These are phyloP conservation scores for Lentinula boryana DNA, from an alignment of 768 basidiomycete genomes.

Conservation along the genomic window DNA sequence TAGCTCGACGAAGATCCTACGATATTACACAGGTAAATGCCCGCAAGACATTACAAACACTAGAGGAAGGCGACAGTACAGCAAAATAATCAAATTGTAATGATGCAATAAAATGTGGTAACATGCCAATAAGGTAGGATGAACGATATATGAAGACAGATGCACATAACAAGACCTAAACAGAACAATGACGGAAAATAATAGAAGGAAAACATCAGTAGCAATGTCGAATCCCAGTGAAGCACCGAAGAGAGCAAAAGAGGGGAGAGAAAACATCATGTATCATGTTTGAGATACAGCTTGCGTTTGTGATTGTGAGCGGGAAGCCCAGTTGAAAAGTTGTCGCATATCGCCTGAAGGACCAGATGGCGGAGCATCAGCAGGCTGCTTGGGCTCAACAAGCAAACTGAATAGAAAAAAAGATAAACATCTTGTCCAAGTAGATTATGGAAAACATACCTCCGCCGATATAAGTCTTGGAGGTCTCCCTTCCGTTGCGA, in stretches of 20 bases:
- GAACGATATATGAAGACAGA: not conserved
- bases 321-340: constrained; percentile 73
- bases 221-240: not conserved
- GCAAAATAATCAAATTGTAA: not conserved
- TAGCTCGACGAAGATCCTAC: not conserved
- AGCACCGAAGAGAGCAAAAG: not conserved
- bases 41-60: not conserved
- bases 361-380: constrained; percentile 55
- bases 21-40: not conserved
- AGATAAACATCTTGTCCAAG: constrained; percentile 7
- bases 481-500: constrained; percentile 75
- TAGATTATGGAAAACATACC: constrained; percentile 36
- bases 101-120: not conserved
- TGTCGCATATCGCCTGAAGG: constrained; percentile 67
- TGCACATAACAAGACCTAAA: not conserved
- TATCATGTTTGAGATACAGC: not conserved
- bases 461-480: constrained; percentile 81
- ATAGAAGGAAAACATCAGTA: not conserved
- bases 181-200: not conserved
- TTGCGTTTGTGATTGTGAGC: constrained; percentile 35
- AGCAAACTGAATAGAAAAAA: constrained; percentile 45
- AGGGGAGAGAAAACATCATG: not conserved
- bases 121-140: not conserved
- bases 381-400: constrained; percentile 78
- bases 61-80: constrained; percentile 2